Evolutionary conservation across 2,329 filamentous ascomycete species (phyloP).

Genomic region (Aspergillus novofumigatus): DNA sequence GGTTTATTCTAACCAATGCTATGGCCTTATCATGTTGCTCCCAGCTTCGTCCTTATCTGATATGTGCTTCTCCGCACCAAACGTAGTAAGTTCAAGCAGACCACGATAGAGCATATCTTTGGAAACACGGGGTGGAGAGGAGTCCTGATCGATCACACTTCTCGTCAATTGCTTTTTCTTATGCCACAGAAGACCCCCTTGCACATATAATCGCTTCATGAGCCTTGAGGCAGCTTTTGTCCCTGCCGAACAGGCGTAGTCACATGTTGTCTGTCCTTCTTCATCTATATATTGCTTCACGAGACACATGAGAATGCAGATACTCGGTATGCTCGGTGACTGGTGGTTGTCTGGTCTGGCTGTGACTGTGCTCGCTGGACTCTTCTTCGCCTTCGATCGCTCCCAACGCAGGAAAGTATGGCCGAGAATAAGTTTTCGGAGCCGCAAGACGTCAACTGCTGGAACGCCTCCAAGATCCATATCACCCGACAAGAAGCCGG

Average conservation of each 20-base stretch:
- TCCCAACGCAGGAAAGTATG: slow-evolving; percentile 38
- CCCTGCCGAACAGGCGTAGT: background rate
- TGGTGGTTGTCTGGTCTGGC: slow-evolving; percentile 22
- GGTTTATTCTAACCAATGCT: background rate
- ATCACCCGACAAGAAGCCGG: slow-evolving; percentile 46
- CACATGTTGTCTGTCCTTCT: background rate
- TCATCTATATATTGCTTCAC: background rate
- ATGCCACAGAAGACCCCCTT: background rate
- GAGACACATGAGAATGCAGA: slow-evolving; percentile 16
- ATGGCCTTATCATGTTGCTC: background rate
- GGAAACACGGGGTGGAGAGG: slow-evolving; percentile 1
- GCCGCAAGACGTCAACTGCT: slow-evolving; percentile 44
- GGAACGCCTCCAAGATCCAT: slow-evolving; percentile 52
- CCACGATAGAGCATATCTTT: slow-evolving; percentile 1
- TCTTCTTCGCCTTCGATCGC: slow-evolving; percentile 26
- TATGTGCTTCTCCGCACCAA: slow-evolving; percentile 22
- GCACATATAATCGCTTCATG: background rate
- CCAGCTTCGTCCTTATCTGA: background rate
- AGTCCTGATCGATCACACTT: background rate
- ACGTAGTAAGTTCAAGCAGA: slow-evolving; percentile 20
- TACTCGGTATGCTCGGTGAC: slow-evolving; percentile 10
- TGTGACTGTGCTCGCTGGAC: slow-evolving; percentile 18
- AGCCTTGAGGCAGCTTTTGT: background rate
- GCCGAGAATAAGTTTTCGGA: slow-evolving; percentile 35
- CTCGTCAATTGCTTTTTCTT: background rate